Base-by-base conservation (phyloP, 169 alveolate genomes). In the Eimeria maxima region DNA sequence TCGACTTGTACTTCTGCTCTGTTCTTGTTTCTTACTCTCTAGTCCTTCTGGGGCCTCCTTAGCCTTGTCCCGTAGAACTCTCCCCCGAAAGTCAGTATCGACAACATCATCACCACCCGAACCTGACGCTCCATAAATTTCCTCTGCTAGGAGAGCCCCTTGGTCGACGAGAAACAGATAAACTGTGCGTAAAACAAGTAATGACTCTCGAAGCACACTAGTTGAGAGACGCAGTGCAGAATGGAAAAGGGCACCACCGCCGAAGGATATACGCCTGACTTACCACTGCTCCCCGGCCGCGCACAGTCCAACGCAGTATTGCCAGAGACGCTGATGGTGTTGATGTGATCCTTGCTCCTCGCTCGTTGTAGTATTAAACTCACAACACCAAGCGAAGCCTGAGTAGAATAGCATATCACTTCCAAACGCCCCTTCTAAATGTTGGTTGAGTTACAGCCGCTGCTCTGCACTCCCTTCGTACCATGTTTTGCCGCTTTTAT, bases 141-240 rank as follows among this genome's bases (percentile, higher is more conserved):
- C 55, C 71, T 83, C 91, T 27, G 91, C 74, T 55, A 83, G 50
- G 29, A 83, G 73, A 47, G 91, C 91, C 73, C 91, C 91, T 16
- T 55, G 73, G 73, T 53, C 74, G 47, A 47, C 74, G 16, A 83
- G 91, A 38, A 83, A 55, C 50, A 83, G 27, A 18, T 83, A 83
- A 53, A 83, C 91, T 83, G 91, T 16, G 50, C 74, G 20, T 53
- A 57, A 78, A 45, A 7, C 88, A 20, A 78, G 24, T 45, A 6
- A n/a, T n/a, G 65, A 24, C 42, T 24, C 63, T 78, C 88, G 22
- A 44, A n/a, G 7, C 88, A 44, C 42, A 22, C 27, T 20, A 13
- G 4, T 78, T 42, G 47, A 10, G 67, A 63, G 47, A 11, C 14
- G 45, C n/a, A 47, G 24, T 45, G 33, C 33, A 63, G 44, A 47